phyloP scores from a whole-genome alignment of 2,329 filamentous ascomycete genomes.

The Colletotrichum euphorbiae region DNA sequence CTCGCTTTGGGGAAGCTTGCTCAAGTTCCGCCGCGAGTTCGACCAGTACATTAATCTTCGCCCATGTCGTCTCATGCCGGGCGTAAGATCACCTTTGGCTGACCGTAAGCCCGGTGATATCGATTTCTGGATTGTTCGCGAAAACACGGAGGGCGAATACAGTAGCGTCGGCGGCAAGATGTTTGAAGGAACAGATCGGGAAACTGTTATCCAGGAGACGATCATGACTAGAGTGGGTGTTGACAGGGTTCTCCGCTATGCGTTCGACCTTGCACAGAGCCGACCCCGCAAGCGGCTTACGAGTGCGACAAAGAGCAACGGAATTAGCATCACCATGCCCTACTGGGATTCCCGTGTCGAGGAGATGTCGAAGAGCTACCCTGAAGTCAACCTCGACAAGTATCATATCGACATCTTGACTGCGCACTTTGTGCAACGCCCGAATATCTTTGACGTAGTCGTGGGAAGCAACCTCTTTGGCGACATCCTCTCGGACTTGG shows the following conservation, averaged over 20 bases:
- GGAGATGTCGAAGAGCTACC: constrained; percentile 66
- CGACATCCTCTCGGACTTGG: constrained; percentile 77
- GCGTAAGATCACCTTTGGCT: constrained; percentile 67
- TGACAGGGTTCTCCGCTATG: constrained; percentile 70
- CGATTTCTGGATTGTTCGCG: constrained; percentile 75
- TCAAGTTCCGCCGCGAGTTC: constrained; percentile 72
- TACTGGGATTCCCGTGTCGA: constrained; percentile 74
- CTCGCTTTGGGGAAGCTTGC: constrained; percentile 72
- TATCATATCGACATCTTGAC: constrained; percentile 78
- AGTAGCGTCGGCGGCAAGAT: constrained; percentile 73
- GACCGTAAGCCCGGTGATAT: constrained; percentile 65
- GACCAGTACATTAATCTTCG: constrained; percentile 76
- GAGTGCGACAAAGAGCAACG: constrained; percentile 74
- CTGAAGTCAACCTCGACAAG: constrained; percentile 71
- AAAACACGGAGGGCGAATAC: constrained; percentile 76
- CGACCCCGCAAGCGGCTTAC: constrained; percentile 69
- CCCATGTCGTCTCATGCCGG: constrained; percentile 70
- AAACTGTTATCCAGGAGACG: constrained; percentile 70
- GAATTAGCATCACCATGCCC: constrained; percentile 75
- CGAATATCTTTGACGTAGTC: constrained; percentile 70
- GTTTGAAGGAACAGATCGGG: constrained; percentile 68
- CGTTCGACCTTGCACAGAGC: constrained; percentile 69
- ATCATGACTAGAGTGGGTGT: constrained; percentile 72
- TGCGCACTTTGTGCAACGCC: constrained; percentile 71
- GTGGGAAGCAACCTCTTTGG: constrained; percentile 73